Percentiles rank a stretch among this genome's conserved stretches.
These are phyloP conservation scores for Aspergillus carlsbadensis DNA, from an alignment of 495 filamentous ascomycete species.

Conservation along the genomic window DNA sequence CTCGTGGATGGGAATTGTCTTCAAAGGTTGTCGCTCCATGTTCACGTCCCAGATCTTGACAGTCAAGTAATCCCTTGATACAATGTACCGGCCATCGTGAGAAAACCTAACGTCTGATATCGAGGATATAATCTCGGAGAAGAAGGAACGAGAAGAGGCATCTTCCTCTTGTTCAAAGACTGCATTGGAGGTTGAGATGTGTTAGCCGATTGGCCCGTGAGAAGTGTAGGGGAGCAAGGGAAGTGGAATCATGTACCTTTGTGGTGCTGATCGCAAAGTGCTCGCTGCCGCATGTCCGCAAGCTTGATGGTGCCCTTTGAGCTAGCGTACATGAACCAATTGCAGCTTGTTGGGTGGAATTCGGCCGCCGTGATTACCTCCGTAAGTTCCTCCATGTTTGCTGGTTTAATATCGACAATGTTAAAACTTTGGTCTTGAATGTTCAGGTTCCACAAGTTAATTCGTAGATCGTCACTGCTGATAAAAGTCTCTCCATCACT, in stretches of 20 bases:
- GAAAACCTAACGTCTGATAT: constrained; percentile 99
- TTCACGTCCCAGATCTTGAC: constrained; percentile 99
- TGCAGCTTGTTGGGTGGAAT: constrained; percentile 96
- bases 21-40: constrained; percentile 95
- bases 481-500: constrained; percentile 99
- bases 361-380: constrained; percentile 98
- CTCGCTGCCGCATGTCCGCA: constrained; percentile 95
- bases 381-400: constrained; percentile 99
- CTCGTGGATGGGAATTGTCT: constrained; percentile 98
- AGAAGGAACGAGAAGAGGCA: constrained; percentile 97
- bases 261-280: constrained; percentile 90
- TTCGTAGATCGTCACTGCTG: constrained; percentile 93
- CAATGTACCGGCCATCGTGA: constrained; percentile 91
- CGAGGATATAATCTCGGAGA: constrained; percentile 98
- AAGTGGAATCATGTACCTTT: constrained; percentile 67
- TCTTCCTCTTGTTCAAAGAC: constrained; percentile 99
- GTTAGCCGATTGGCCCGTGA: constrained; percentile 10
- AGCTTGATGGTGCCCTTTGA: constrained; percentile 99
- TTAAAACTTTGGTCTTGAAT: constrained; percentile 99
- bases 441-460: constrained; percentile 99
- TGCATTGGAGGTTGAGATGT: constrained; percentile 32
- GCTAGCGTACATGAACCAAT: constrained; percentile 99
- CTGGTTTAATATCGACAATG: constrained; percentile 99
- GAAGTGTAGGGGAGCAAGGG: neutral
- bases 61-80: constrained; percentile 95